Evolutionary conservation across 1,284 basidiomycete genomes (phyloP).

Genomic region (Cutaneotrichosporon daszewskae): DNA sequence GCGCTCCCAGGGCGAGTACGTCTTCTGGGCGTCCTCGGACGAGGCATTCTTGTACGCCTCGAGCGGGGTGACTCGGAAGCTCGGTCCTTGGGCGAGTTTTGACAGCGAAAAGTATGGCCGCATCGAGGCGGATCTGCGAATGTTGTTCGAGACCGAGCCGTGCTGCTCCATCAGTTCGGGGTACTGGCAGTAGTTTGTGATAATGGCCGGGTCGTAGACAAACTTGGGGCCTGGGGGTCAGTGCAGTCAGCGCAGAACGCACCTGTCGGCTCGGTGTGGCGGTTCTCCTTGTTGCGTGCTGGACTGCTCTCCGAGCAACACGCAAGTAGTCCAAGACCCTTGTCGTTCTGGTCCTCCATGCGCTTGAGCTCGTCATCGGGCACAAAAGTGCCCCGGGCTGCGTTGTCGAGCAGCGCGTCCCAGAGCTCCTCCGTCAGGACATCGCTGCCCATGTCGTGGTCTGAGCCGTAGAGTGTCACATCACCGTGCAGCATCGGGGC

Average conservation of each 20-base stretch:
- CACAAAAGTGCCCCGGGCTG: conserved; percentile 24
- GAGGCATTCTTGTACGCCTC: conserved; percentile 41
- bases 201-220: conserved; percentile 29
- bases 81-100: conserved; percentile 34
- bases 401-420: conserved; percentile 25
- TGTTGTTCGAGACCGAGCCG: conserved; percentile 39
- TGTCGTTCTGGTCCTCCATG: conserved; percentile 2
- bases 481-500: conserved; percentile 29
- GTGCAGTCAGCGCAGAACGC: neutral
- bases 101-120: conserved; percentile 46
- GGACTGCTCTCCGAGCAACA: neutral
- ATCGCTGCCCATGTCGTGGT: conserved; percentile 43
- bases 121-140: conserved; percentile 31
- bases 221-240: conserved; percentile 33
- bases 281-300: neutral
- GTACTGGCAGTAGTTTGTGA: conserved; percentile 35
- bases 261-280: too few species aligned
- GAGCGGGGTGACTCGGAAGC: conserved; percentile 43
- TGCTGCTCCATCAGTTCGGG: conserved; percentile 31
- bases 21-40: neutral
- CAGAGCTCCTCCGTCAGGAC: conserved; percentile 35
- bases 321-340: conserved; percentile 2
- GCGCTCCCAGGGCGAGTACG: conserved; percentile 29
- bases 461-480: conserved; percentile 34
- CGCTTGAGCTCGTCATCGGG: conserved; percentile 25